phyloP scores from a whole-genome alignment of 257 asterid species.

The Parsonsia alboflavescens region DNA sequence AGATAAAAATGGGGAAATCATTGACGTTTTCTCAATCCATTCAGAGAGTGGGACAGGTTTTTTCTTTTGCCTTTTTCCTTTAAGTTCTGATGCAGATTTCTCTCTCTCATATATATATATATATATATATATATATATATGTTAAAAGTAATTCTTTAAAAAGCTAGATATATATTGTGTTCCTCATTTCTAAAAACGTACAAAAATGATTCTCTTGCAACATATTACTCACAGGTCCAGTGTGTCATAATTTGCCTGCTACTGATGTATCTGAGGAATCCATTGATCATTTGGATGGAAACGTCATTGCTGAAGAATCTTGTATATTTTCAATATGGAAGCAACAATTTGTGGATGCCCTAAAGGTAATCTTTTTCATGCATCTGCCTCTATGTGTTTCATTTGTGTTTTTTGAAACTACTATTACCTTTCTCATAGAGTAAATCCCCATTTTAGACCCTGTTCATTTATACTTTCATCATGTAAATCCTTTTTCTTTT shows the following conservation, averaged over 20 bases:
- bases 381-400: neutral
- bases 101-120: neutral
- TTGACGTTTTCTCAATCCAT: conserved; percentile 61
- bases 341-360: conserved; percentile 66
- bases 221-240: conserved; percentile 27
- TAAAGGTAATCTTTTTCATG: conserved; percentile 38
- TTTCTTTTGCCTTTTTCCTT: neutral
- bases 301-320: conserved; percentile 28
- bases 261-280: conserved; percentile 37
- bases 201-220: neutral
- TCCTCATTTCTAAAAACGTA: neutral
- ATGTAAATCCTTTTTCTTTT: too few species aligned
- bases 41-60: conserved; percentile 31
- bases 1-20: conserved; percentile 28
- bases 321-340: conserved; percentile 52
- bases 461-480: too few species aligned
- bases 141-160: neutral
- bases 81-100: neutral
- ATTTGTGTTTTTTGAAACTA: neutral
- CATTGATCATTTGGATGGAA: conserved; percentile 26
- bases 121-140: too few species aligned
- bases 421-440: neutral
- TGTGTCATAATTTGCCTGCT: conserved; percentile 36
- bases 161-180: neutral
- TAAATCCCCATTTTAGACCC: too few species aligned